Percentiles rank a stretch among this genome's conserved stretches.
These are phyloP conservation scores for Smittium mucronatum DNA, from an alignment of 371 early-diverging fungal genomes.

Conservation along the genomic window DNA sequence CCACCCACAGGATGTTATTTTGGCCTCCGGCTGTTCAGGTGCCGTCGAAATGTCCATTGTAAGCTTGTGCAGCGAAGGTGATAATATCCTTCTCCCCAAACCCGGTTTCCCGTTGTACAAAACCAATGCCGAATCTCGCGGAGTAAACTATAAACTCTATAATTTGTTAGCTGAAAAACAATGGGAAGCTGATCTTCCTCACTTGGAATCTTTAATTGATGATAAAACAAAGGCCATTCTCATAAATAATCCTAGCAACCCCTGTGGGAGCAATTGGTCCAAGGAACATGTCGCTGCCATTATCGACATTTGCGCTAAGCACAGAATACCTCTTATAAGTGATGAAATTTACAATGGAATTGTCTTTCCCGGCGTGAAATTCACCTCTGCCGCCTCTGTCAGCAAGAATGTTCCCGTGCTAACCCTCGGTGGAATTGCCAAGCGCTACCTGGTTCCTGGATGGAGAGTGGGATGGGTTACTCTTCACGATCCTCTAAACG, in stretches of 20 bases:
- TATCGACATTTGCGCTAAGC: constrained; percentile 53
- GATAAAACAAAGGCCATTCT: constrained; percentile 64
- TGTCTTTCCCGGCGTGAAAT: constrained; percentile 49
- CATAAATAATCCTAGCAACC: constrained; percentile 84
- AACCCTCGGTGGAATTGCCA: constrained; percentile 76
- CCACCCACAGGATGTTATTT: constrained; percentile 57
- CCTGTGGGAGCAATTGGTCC: constrained; percentile 79
- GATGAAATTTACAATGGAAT: constrained; percentile 90
- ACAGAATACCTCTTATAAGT: constrained; percentile 69
- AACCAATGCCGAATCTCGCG: constrained; percentile 63
- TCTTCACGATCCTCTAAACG: constrained; percentile 48
- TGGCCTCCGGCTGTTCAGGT: constrained; percentile 74
- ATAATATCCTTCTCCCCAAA: constrained; percentile 74
- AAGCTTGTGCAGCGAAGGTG: constrained; percentile 61
- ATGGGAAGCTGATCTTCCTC: constrained; percentile 76
- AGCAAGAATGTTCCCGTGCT: constrained; percentile 69
- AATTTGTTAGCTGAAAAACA: constrained; percentile 58
- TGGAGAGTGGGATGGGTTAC: constrained; percentile 86
- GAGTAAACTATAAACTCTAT: constrained; percentile 63
- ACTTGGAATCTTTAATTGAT: constrained; percentile 68
- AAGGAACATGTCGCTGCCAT: constrained; percentile 56
- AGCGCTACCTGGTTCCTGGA: constrained; percentile 82
- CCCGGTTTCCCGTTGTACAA: constrained; percentile 85
- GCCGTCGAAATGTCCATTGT: constrained; percentile 66
- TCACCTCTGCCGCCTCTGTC: constrained; percentile 57